Evolutionary conservation across 805 yeast genomes (phyloP), one percentile per base, ranked within the genome.

Genomic region (Schizosaccharomyces cryophilus): DNA sequence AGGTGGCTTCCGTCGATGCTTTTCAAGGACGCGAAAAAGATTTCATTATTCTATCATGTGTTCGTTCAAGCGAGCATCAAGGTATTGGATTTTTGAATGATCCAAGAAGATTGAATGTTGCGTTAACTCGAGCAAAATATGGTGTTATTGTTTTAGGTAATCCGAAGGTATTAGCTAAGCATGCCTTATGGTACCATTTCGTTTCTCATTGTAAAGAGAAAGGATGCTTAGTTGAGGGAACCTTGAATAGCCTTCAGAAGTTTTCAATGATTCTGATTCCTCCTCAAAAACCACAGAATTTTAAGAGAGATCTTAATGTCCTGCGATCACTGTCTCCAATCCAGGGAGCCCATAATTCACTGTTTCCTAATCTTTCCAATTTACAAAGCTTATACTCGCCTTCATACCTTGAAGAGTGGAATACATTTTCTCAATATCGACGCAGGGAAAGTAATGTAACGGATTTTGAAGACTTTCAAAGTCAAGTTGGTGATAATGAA

Each of bases 1-100:
- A 89, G 72, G 88, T 89, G 35, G 87, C 93, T 5, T 85, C 94
- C n/a, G 84, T 87, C n/a, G 96, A 87, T 70, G 93, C 95, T 1
- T 87, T 87, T 73, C 95, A 87, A 71, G 95, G 95, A 38, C 77
- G 95, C 66, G 95, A 87, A 67, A 87, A 86, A 72, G 88, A 85
- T 66, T 83, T 81, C 62, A 83, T 87, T 48, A 77, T 88, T 26
- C 74, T 87, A 63, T 81, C 93, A 2, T 80, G 93, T 67, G 95
- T 87, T 40, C 76, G 96, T 66, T 84, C 94, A 30, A 87, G 87
- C 68, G 82, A 80, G 31, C 76, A 76, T 61, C 83, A 81, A 63
- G 78, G 79, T 11, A 84, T 88, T 66, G 96, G 96, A 5, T 87
- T 88, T 71, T 75, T 87, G 69, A 79, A 82, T 64, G 95, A 87